phyloP scores from a whole-genome alignment of 495 filamentous ascomycete species.

The Aspergillus bridgeri region DNA sequence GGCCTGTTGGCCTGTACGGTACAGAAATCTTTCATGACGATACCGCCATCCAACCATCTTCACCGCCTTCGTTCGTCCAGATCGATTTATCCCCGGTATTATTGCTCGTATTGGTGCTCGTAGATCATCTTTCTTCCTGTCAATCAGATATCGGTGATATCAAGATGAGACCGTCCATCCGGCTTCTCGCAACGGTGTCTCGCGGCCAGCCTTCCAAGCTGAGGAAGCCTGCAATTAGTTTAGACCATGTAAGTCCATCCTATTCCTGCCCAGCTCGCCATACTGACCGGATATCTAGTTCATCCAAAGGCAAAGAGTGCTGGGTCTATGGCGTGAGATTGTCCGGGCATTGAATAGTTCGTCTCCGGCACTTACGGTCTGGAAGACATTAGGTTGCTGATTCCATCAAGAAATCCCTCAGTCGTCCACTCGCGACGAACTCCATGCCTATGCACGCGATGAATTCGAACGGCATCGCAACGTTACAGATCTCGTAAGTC shows the following conservation, averaged over 20 bases:
- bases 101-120: too few species aligned
- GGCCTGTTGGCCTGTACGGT: background rate
- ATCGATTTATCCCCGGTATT: background rate
- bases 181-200: slow-evolving; percentile 30
- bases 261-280: background rate
- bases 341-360: slow-evolving; percentile 37
- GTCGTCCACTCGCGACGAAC: slow-evolving; percentile 57
- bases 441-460: slow-evolving; percentile 64
- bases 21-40: slow-evolving; percentile 3
- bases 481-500: slow-evolving; percentile 66
- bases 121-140: background rate
- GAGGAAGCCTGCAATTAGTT: slow-evolving; percentile 36
- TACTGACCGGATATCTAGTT: slow-evolving; percentile 30
- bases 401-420: slow-evolving; percentile 34
- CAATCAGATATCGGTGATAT: too few species aligned
- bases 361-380: slow-evolving; percentile 1
- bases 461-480: slow-evolving; percentile 72
- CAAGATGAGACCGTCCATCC: slow-evolving; percentile 29
- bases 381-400: background rate
- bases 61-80: slow-evolving; percentile 16
- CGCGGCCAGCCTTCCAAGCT: slow-evolving; percentile 31
- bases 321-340: slow-evolving; percentile 41
- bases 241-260: slow-evolving; percentile 38
- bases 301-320: slow-evolving; percentile 39
- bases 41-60: background rate